Evolutionary conservation across 2,329 filamentous ascomycete species (phyloP).

Genomic region (Trichophyton benhamiae): DNA sequence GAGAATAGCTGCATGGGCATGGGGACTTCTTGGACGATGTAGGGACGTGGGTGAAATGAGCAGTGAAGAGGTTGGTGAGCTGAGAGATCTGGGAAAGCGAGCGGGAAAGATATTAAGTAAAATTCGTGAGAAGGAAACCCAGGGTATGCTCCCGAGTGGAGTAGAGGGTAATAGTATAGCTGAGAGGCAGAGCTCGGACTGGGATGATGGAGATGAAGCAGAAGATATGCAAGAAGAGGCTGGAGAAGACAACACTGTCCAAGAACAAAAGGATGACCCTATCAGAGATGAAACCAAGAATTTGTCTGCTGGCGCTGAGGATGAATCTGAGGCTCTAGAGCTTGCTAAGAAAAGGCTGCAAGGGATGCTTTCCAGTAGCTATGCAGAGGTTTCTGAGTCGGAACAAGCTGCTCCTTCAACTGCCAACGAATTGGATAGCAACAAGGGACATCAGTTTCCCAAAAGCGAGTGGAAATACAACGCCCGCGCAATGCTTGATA

Average conservation of each 20-base stretch:
- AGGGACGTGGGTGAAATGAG: conserved; percentile 63
- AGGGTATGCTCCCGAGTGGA: background rate
- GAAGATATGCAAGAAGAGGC: conserved; percentile 19
- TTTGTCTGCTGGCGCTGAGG: background rate
- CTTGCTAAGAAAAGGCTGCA: background rate
- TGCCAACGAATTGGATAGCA: conserved; percentile 34
- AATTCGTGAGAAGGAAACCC: conserved; percentile 34
- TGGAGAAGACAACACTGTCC: background rate
- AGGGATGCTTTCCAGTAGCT: background rate
- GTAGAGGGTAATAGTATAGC: background rate
- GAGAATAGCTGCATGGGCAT: conserved; percentile 69
- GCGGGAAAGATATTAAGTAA: conserved; percentile 43
- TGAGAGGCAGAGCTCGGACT: background rate
- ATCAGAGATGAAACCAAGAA: background rate
- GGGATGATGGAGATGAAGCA: conserved; percentile 11
- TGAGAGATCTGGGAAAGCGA: conserved; percentile 68
- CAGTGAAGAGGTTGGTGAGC: conserved; percentile 59
- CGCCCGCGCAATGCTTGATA: conserved; percentile 63
- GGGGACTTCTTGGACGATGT: conserved; percentile 65
- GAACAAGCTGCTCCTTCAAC: background rate
- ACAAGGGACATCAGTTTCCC: background rate
- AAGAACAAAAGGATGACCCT: background rate
- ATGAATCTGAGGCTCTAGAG: background rate
- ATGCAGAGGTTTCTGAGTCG: background rate
- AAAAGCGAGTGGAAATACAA: conserved; percentile 14